Evolutionary conservation across 2,329 filamentous ascomycete genomes (phyloP).

Genomic region (Claviceps purpurea): DNA sequence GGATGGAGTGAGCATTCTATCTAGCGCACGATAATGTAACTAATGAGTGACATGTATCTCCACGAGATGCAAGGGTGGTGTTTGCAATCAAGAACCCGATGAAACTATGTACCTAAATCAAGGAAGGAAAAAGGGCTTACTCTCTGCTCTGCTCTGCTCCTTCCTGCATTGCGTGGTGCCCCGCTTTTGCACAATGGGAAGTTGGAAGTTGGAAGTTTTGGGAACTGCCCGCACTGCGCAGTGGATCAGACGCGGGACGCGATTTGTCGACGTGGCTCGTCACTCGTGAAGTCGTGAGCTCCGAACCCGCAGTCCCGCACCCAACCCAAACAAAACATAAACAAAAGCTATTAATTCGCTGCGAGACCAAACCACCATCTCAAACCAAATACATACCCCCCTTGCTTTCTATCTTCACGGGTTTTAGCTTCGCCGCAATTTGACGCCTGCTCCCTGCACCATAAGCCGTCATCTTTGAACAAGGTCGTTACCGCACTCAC

Average conservation of each 20-base stretch:
- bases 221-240: no score
- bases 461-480: no score
- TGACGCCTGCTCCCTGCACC: neutral
- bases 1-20: constrained; percentile 13
- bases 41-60: no score
- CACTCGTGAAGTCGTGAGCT: neutral
- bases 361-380: neutral
- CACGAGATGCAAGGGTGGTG: no score
- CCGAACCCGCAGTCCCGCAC: neutral
- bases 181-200: no score
- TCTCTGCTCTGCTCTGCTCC: no score
- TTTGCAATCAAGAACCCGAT: no score
- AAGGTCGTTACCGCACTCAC: neutral
- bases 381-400: neutral
- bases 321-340: constrained; percentile 7
- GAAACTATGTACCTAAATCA: no score
- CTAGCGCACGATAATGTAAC: neutral
- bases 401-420: neutral
- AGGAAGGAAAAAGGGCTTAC: no score
- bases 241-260: neutral
- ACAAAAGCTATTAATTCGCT: constrained; percentile 1
- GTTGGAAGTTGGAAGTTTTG: no score
- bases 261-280: neutral
- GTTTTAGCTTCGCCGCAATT: neutral
- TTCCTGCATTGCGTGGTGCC: no score